Base-by-base conservation (phyloP, 148 eudicot species). In the Chenopodium formosanum region DNA sequence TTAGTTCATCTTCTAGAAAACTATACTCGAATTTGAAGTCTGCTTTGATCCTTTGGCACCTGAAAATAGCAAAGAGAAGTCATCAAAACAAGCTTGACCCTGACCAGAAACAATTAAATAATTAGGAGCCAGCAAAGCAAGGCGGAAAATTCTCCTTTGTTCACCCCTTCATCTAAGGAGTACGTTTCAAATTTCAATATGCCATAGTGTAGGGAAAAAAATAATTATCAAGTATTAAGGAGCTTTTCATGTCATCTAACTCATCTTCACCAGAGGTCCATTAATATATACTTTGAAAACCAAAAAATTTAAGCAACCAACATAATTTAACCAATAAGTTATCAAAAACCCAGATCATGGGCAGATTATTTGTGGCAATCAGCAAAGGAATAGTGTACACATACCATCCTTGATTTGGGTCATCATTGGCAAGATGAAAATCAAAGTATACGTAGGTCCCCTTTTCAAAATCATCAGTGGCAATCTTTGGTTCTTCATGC, bases 391-490 rank as follows among this genome's bases (percentile, higher is more conserved):
- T 70, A 62, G 5, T 44, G 80, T 9, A 85, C 60, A 69, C 95
- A 67, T 91, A 96, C 99, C 99, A 96, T 85, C 99, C 99, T 85
- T 94, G 94, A 79, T 90, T 93, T 82, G 86, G 80, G 74, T 94
- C 97, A 23, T 91, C 99, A 52, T 86, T 88, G 85, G 88, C 83
- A 67, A 93, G 88, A 77, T 92, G 95, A 83, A 88, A 94, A 89
- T 96, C 99, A 22, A 96, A 96, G 90, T 96, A 96, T 16, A 96
- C 97, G 62, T 96, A 96, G 12, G 98, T 92, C 75, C 99, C 99
- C 84, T 92, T 94, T 83, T 96, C 99, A 85, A 75, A 96, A 83
- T 96, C 99, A 90, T 96, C 99, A 19, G 97, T 96, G 44, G 98
- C 95, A 79, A 94, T 89, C 82, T 92, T 91, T 78, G 99, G 99